Base-by-base conservation (phyloP, 2,329 filamentous ascomycete genomes). In the Aspergillus uvarum region DNA sequence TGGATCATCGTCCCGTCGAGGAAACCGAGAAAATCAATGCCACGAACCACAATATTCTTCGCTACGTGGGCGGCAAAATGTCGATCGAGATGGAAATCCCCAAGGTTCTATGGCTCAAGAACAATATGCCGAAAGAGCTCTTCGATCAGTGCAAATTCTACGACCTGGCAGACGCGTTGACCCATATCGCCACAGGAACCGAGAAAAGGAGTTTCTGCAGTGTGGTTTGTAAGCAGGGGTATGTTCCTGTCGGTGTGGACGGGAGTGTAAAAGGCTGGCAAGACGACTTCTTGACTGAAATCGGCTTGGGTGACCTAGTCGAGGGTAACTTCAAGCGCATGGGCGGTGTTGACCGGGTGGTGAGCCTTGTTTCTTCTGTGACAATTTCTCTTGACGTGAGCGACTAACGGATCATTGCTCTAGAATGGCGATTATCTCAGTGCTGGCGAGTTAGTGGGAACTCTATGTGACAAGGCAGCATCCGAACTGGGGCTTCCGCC, bases 11-110 rank as follows among this genome's bases (percentile, higher is more conserved):
- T 44, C 92, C 95, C 0, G 86, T 95, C 14, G 86, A 91, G 62
- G 95, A 99, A 82, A 96, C 94, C 0, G 88, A 91, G 64, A 90
- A 91, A 79, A 96, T 99, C 80, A 99, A 99, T 76, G 87, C 87
- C 57, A 98, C 95, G 2, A 84, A 88, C 56, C 95, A 99, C 81
- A 95, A 96, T 76, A 82, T 99, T 56, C 86, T 99, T 60, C 90
- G 92, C 71, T 99, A 99, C 73, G 95, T 99, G 19, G 95, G 95
- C 68, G 95, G 95, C 64, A 94, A 90, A 75, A 99, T 99, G 95
- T 96, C 92, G 74, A 94, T 97, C 66, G 95, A 99, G 82, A 99
- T 99, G 95, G 95, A 99, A 77, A 96, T 99, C 58, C 95, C 95
- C 65, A 99, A 99, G 80, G 91, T 97, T 1, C 83, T 98, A 59